Conservation (phyloP, 1,139 yeast genomes). For the Candida pseudoviswanathii region DNA sequence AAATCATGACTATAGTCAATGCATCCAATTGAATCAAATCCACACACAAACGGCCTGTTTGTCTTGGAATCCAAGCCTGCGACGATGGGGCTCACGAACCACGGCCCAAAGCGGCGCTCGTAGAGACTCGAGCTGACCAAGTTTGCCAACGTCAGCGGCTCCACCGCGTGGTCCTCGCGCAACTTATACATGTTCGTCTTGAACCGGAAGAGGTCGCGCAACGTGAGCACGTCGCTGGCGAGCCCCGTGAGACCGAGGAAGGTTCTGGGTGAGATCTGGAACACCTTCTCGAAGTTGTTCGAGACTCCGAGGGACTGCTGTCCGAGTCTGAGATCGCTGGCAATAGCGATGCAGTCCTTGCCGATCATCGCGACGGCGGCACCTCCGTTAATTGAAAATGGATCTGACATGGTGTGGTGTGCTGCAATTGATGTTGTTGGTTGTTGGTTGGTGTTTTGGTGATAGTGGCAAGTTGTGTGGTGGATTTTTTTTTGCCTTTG, state of each 20-base stretch:
- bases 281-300: conserved; percentile 90
- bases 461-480: conserved; percentile 42
- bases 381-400: conserved; percentile 64
- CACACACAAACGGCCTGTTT: conserved; percentile 87
- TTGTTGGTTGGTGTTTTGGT: conserved; percentile 31
- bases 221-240: conserved; percentile 90
- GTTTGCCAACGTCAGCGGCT: conserved; percentile 92
- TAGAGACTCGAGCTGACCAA: conserved; percentile 87
- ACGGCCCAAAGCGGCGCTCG: conserved; percentile 94
- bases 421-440: not conserved
- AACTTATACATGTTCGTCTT: conserved; percentile 88
- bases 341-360: conserved; percentile 97
- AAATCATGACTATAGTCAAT: conserved; percentile 94
- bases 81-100: conserved; percentile 94
- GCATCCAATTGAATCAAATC: conserved; percentile 95
- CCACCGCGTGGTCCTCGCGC: conserved; percentile 88
- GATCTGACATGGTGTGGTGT: conserved; percentile 42
- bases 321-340: conserved; percentile 92
- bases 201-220: conserved; percentile 77
- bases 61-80: conserved; percentile 90
- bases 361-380: conserved; percentile 99
- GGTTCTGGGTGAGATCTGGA: conserved; percentile 76
- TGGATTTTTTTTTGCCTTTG: not conserved
- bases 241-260: conserved; percentile 92
- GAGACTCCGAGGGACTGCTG: conserved; percentile 91